Percentiles rank a stretch among this genome's conserved stretches.
Evolutionary conservation across 805 yeast species (phyloP).

Genomic region (Pichia californica): DNA sequence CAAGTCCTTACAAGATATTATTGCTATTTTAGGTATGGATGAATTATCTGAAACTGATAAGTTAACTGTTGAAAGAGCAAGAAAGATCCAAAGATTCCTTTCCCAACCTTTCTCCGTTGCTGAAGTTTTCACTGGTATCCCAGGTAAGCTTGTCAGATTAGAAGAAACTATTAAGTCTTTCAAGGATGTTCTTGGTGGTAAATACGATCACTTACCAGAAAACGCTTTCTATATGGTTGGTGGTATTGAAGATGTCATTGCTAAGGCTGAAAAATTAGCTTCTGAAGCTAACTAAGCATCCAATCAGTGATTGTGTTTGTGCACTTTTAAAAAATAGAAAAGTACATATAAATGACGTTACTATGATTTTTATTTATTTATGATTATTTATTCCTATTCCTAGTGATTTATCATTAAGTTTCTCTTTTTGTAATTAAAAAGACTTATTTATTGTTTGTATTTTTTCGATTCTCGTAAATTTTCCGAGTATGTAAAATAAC

Average conservation of each 20-base stretch:
- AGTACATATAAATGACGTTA: conserved; percentile 9
- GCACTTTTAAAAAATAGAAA: conserved; percentile 2
- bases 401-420: conserved; percentile 13
- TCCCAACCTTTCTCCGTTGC: conserved; percentile 99
- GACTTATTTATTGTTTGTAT: conserved; percentile 13
- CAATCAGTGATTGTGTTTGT: conserved; percentile 11
- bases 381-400: conserved; percentile 14
- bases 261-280: conserved; percentile 99
- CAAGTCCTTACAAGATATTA: conserved; percentile 99
- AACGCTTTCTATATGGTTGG: conserved; percentile 99
- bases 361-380: conserved; percentile 13
- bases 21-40: conserved; percentile 99
- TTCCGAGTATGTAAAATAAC: too few species aligned
- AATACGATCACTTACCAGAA: conserved; percentile 98
- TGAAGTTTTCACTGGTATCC: conserved; percentile 99
- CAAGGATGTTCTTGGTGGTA: conserved; percentile 96
- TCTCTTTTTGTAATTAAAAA: conserved; percentile 11
- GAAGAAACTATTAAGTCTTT: conserved; percentile 91
- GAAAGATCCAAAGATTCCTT: conserved; percentile 99
- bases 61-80: conserved; percentile 99
- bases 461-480: too few species aligned
- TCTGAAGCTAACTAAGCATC: conserved; percentile 66
- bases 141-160: conserved; percentile 95
- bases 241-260: conserved; percentile 97
- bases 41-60: conserved; percentile 98